Percentiles rank a stretch among this genome's conserved stretches.
These are phyloP conservation scores for Madurella fahalii DNA, from an alignment of 2,329 filamentous ascomycete genomes.

Conservation along the genomic window DNA sequence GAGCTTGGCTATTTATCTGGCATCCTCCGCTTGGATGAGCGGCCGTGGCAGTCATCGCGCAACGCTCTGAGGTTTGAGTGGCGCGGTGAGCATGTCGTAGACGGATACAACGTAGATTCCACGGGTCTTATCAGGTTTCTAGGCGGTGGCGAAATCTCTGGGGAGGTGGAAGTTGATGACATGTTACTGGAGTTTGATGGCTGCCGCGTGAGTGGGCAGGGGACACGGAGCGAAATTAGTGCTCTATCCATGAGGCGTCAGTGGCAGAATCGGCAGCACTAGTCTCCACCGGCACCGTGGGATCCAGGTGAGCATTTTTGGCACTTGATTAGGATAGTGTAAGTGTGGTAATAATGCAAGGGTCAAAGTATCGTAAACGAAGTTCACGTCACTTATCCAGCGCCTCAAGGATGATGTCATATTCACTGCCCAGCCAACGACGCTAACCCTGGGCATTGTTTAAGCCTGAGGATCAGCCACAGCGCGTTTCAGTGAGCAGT, in stretches of 20 bases:
- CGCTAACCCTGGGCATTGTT: no score
- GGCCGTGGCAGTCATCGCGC: slow-evolving; percentile 32
- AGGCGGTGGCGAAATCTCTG: slow-evolving; percentile 35
- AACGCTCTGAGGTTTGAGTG: slow-evolving; percentile 31
- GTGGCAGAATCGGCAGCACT: slow-evolving; percentile 10
- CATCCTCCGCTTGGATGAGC: slow-evolving; percentile 38
- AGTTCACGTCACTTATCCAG: no score
- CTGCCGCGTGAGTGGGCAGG: slow-evolving; percentile 6
- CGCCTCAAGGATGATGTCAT: background rate
- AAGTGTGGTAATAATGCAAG: no score
- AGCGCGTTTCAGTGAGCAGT: slow-evolving; percentile 18
- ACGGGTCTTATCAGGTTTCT: slow-evolving; percentile 35
- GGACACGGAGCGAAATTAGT: slow-evolving; percentile 19
- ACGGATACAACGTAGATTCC: slow-evolving; percentile 29
- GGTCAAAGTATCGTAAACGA: no score
- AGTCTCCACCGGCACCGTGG: background rate
- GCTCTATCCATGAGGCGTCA: slow-evolving; percentile 10
- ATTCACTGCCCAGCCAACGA: no score
- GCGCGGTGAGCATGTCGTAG: slow-evolving; percentile 34
- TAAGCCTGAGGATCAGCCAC: background rate
- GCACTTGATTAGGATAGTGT: no score
- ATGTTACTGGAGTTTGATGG: slow-evolving; percentile 9
- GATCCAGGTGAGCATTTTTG: background rate
- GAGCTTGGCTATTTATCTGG: slow-evolving; percentile 40
- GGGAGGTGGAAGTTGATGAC: slow-evolving; percentile 14